Conservation (phyloP, 192 early-diverging fungal genomes). For the Entomortierella chlamydospora region DNA sequence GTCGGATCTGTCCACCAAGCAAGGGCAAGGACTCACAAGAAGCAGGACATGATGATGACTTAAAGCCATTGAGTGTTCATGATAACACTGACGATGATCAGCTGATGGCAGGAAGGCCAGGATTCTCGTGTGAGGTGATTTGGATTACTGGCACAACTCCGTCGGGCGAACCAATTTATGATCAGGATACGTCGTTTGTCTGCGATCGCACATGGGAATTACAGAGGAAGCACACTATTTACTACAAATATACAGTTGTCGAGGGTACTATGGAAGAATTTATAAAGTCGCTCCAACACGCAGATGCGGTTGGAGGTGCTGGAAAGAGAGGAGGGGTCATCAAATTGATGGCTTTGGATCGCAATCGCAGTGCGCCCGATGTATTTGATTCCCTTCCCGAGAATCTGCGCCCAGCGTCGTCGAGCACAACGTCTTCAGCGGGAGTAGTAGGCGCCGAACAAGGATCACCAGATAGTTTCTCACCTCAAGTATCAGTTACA, state of each 20-base stretch:
- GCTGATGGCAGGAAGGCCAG: slow-evolving; percentile 24
- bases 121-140: slow-evolving; percentile 40
- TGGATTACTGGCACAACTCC: not conserved
- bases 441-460: not conserved
- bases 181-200: slow-evolving; percentile 33
- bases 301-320: not conserved
- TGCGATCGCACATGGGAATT: slow-evolving; percentile 39
- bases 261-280: slow-evolving; percentile 28
- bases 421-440: not conserved
- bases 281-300: not conserved
- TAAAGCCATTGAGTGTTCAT: not conserved
- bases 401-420: not conserved
- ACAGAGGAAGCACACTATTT: slow-evolving; percentile 27
- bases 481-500: slow-evolving; percentile 7
- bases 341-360: slow-evolving; percentile 44
- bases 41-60: not conserved
- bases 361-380: slow-evolving; percentile 23
- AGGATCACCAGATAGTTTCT: not conserved
- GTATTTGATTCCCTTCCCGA: slow-evolving; percentile 31
- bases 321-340: slow-evolving; percentile 33
- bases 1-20: not conserved
- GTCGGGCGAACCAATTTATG: slow-evolving; percentile 6
- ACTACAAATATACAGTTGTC: slow-evolving; percentile 31
- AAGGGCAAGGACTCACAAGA: not conserved
- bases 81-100: not conserved